phyloP scores from a whole-genome alignment of 73 alveolate species.

The Stentor coeruleus region DNA sequence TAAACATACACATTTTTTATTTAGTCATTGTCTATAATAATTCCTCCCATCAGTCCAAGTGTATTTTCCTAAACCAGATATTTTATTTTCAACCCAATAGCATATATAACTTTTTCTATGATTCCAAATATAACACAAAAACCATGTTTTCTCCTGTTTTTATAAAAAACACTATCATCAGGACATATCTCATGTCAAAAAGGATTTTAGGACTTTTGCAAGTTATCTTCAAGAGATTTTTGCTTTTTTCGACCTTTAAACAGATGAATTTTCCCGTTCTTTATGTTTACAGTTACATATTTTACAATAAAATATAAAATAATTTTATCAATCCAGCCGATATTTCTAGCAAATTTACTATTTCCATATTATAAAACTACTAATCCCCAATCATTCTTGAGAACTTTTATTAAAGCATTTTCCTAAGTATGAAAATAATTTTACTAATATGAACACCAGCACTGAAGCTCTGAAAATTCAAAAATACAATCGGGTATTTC shows the following conservation, averaged over 20 bases:
- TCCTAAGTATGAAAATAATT: no score
- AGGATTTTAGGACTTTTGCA: no score
- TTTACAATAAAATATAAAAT: conserved; percentile 51
- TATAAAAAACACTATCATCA: conserved; percentile 37
- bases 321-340: conserved; percentile 58
- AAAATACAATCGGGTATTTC: no score
- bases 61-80: conserved; percentile 52
- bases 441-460: no score
- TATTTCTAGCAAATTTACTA: conserved; percentile 53
- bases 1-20: conserved; percentile 48
- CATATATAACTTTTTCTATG: conserved; percentile 52
- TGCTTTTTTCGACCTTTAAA: conserved; percentile 45
- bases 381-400: no score
- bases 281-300: conserved; percentile 55
- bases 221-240: conserved; percentile 64
- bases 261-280: conserved; percentile 58
- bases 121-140: conserved; percentile 41
- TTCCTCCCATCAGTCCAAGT: conserved; percentile 45
- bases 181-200: no score
- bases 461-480: no score
- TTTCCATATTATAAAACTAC: no score
- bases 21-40: conserved; percentile 44
- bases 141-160: conserved; percentile 46
- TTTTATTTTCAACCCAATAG: conserved; percentile 50
- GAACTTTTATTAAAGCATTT: no score